Conservation (phyloP, 495 filamentous ascomycete genomes). For the Hypoxylon intermedium region DNA sequence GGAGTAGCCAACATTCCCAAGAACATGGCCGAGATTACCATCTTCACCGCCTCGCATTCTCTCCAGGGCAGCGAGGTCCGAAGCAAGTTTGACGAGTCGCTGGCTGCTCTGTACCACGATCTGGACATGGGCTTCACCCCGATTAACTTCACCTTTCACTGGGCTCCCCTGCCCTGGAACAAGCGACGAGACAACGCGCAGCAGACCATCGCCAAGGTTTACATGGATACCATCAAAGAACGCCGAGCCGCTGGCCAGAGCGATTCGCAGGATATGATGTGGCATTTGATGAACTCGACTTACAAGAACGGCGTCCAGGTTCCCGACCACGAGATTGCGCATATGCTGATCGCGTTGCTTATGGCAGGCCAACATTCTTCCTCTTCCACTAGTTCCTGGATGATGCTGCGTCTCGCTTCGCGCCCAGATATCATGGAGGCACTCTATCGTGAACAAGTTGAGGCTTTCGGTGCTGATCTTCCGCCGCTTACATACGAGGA, state of each 20-base stretch:
- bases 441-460: conserved; percentile 76
- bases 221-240: conserved; percentile 75
- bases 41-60: conserved; percentile 81
- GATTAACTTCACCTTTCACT: conserved; percentile 85
- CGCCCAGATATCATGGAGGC: conserved; percentile 75
- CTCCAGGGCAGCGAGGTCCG: conserved; percentile 84
- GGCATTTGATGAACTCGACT: conserved; percentile 77
- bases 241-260: conserved; percentile 62
- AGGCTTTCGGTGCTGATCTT: conserved; percentile 66
- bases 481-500: conserved; percentile 70
- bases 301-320: conserved; percentile 77
- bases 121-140: conserved; percentile 84
- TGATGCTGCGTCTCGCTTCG: conserved; percentile 78
- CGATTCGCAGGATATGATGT: conserved; percentile 75
- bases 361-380: conserved; percentile 93
- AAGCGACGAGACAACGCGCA: conserved; percentile 79
- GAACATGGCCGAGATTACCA: conserved; percentile 83
- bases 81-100: conserved; percentile 72
- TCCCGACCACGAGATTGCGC: conserved; percentile 81
- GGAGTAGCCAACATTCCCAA: conserved; percentile 70
- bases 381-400: conserved; percentile 81
- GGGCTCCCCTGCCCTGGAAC: conserved; percentile 86
- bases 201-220: conserved; percentile 74
- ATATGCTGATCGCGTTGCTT: conserved; percentile 90
- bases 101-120: conserved; percentile 80